These are phyloP conservation scores for Aspergillus viridinutans DNA, from an alignment of 2,329 filamentous ascomycete species.

Conservation along the genomic window DNA sequence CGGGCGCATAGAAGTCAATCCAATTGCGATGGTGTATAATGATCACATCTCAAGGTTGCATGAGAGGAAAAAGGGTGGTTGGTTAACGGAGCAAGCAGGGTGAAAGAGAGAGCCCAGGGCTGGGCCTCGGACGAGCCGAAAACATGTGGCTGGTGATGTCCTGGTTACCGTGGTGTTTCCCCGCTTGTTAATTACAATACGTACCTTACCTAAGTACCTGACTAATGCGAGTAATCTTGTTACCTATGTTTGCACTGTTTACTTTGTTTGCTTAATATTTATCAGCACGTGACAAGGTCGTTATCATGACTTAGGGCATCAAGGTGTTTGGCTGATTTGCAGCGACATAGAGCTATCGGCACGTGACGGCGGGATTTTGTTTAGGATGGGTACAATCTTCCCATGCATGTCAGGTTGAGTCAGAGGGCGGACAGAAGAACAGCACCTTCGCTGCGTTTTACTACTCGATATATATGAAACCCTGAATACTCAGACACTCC, in stretches of 20 bases:
- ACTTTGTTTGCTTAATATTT: conserved; percentile 23
- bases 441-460: neutral
- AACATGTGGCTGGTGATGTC: conserved; percentile 40
- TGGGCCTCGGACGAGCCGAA: conserved; percentile 34
- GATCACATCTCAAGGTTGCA: conserved; percentile 31
- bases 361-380: conserved; percentile 6
- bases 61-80: conserved; percentile 11
- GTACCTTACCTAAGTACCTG: neutral
- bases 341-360: conserved; percentile 11
- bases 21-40: conserved; percentile 20
- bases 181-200: conserved; percentile 9
- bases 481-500: neutral
- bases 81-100: conserved; percentile 14
- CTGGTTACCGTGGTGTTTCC: conserved; percentile 26
- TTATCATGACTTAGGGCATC: neutral
- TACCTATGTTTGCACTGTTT: conserved; percentile 18
- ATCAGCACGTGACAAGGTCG: conserved; percentile 22
- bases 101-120: conserved; percentile 18
- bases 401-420: neutral
- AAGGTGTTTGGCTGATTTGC: conserved; percentile 28
- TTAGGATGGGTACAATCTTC: neutral
- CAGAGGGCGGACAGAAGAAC: neutral
- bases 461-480: neutral
- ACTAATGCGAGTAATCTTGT: neutral
- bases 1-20: conserved; percentile 24